Base-by-base conservation (phyloP, 2,329 filamentous ascomycete species). In the Purpureocillium takamizusanense region DNA sequence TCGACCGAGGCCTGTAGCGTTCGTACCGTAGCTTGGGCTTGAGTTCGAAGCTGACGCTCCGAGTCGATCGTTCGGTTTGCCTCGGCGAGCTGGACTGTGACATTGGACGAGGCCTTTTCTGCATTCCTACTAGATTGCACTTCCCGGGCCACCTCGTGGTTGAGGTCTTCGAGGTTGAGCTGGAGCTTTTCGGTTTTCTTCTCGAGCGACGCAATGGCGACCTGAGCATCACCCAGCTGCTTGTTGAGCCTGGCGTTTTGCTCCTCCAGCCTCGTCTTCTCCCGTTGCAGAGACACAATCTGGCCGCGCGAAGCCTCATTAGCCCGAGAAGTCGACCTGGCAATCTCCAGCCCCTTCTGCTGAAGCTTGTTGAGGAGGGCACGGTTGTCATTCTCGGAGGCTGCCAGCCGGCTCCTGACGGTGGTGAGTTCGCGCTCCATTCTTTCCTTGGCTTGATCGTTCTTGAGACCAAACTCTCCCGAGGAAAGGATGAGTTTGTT, bases 321-420 rank as follows among this genome's bases (percentile, higher is more conserved):
- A 23, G 85, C 90, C 42, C 83, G 82, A 5, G 89, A 94, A 43
- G 78, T 86, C 1, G 90, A 92, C 33, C 92, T 78, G 31, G 90
- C 90, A 58, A 98, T 94, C 55, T 98, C 90, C 7, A 98, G 74
- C 23, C 94, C 92, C 67, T 97, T 97, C 54, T 97, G 90, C 53
- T 97, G 90, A 14, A 98, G 73, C 62, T 97, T 97, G 66, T 95
- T 97, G 47, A 97, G 73, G n/a, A 98, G 69, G 5, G 88, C 83
- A 37, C 87, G 82, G 53, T 97, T 97, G 62, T 97, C 90, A 51
- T 97, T 95, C 58, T 98, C 90, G 0, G 90, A 97, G 17, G 90
- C 92, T 7, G 83, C 75, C 31, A 98, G 69, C 16, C 90, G 82
- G 43, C 89, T 89, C 59, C 92, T 94, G 49, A 95, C 77, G 1